Evolutionary conservation across 257 asterid genomes (phyloP).

Genomic region (Oldenlandia corymbosa): DNA sequence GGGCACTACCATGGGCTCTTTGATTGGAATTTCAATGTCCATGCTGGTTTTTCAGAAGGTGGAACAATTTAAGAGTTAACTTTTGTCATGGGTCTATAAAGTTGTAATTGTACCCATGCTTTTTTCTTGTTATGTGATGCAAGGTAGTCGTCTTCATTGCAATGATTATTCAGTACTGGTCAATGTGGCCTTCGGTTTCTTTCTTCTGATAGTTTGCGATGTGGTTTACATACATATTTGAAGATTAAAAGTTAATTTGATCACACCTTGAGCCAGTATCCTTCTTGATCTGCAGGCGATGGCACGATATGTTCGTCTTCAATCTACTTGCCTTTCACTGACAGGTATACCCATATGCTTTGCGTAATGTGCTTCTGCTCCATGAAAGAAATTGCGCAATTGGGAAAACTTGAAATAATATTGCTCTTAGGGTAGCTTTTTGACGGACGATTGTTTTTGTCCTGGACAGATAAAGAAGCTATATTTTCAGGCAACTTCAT

Average conservation of each 20-base stretch:
- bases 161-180: neutral
- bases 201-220: neutral
- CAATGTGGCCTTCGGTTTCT: neutral
- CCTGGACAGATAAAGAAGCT: constrained; percentile 64
- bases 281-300: constrained; percentile 47
- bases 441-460: constrained; percentile 14
- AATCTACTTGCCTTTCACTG: constrained; percentile 61
- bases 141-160: neutral
- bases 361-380: constrained; percentile 8
- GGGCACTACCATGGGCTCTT: neutral
- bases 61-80: neutral
- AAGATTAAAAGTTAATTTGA: neutral
- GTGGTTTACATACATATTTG: neutral
- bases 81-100: neutral
- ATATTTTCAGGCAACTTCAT: constrained; percentile 71
- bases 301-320: constrained; percentile 74
- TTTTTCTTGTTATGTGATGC: neutral
- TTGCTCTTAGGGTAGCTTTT: neutral
- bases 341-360: constrained; percentile 50
- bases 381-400: neutral
- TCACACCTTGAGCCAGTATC: constrained; percentile 11
- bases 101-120: constrained; percentile 2
- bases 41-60: neutral
- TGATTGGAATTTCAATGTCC: neutral
- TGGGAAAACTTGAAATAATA: neutral